Percentiles rank a stretch among this genome's conserved stretches.
These are phyloP conservation scores for Scutellaria galericulata DNA, from an alignment of 257 asterid species.

Conservation along the genomic window DNA sequence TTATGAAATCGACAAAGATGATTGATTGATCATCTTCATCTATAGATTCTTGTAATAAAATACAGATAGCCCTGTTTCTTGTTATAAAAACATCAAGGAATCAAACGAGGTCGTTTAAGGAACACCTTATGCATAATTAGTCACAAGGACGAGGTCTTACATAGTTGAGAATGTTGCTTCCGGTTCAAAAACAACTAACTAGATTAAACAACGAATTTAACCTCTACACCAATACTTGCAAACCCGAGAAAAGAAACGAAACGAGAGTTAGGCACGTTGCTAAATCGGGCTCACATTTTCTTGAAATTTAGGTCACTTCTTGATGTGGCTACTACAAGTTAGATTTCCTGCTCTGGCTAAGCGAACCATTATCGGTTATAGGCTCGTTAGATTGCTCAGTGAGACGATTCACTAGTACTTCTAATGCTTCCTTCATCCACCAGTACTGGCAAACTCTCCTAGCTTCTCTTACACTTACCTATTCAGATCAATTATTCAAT, in stretches of 20 bases:
- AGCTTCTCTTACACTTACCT: constrained; percentile 62
- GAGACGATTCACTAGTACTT: constrained; percentile 48
- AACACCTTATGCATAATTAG: constrained; percentile 9
- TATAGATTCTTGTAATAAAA: not conserved
- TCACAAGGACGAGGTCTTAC: constrained; percentile 18
- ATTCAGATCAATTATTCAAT: constrained; percentile 1
- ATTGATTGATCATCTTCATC: constrained; percentile 21
- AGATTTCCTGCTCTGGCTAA: constrained; percentile 40
- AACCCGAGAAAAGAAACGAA: constrained; percentile 28
- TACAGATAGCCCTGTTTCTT: constrained; percentile 14
- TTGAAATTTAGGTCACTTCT: not conserved
- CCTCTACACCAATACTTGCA: constrained; percentile 36
- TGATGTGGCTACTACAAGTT: constrained; percentile 40
- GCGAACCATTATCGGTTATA: constrained; percentile 15
- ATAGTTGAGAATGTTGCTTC: constrained; percentile 10
- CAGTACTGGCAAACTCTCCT: constrained; percentile 54
- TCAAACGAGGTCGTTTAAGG: not conserved
- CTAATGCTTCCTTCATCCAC: constrained; percentile 74
- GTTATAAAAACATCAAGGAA: constrained; percentile 1
- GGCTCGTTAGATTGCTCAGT: constrained; percentile 35
- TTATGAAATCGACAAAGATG: constrained; percentile 44
- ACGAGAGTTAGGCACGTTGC: constrained; percentile 29
- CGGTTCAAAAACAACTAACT: constrained; percentile 20
- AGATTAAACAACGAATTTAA: not conserved
- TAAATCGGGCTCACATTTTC: constrained; percentile 28